These are phyloP conservation scores for Dioscorea alata DNA, from an alignment of 106 monocot species.

Conservation along the genomic window DNA sequence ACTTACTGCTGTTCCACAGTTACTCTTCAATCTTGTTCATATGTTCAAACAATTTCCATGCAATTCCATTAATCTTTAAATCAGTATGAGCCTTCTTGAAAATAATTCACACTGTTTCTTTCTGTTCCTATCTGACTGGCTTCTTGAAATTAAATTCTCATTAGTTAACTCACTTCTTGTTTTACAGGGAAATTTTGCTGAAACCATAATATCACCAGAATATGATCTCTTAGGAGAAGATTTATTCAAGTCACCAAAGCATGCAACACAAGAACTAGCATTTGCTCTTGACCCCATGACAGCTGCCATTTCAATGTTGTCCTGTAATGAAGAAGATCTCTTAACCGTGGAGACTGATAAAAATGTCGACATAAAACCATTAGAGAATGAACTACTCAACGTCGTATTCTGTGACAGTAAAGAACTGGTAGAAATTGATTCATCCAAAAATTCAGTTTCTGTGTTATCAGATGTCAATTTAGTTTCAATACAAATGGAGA, in stretches of 20 bases:
- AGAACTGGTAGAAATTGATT: slow-evolving; percentile 42
- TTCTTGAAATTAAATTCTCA: too few relatives aligned
- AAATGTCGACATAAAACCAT: slow-evolving; percentile 14
- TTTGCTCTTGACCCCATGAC: slow-evolving; percentile 26
- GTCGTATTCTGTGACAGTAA: slow-evolving; percentile 61
- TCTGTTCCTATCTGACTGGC: too few relatives aligned
- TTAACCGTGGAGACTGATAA: slow-evolving; percentile 16
- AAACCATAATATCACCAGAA: slow-evolving; percentile 24
- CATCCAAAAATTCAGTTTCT: slow-evolving; percentile 30
- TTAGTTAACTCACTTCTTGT: too few relatives aligned
- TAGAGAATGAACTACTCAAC: slow-evolving; percentile 37
- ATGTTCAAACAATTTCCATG: too few relatives aligned
- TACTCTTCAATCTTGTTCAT: too few relatives aligned
- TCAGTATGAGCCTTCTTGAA: not conserved
- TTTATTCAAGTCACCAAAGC: slow-evolving; percentile 64
- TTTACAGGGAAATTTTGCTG: slow-evolving; percentile 22
- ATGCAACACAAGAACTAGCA: slow-evolving; percentile 40
- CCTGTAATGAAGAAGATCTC: slow-evolving; percentile 24
- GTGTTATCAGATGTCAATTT: slow-evolving; percentile 39
- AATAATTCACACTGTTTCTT: too few relatives aligned
- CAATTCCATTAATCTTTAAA: not conserved
- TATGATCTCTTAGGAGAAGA: slow-evolving; percentile 68
- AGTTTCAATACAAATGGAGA: slow-evolving; percentile 26
- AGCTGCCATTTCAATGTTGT: slow-evolving; percentile 38
- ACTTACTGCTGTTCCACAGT: too few relatives aligned